phyloP scores from a whole-genome alignment of 2,329 filamentous ascomycete genomes.

The Penicillium corylophilum region DNA sequence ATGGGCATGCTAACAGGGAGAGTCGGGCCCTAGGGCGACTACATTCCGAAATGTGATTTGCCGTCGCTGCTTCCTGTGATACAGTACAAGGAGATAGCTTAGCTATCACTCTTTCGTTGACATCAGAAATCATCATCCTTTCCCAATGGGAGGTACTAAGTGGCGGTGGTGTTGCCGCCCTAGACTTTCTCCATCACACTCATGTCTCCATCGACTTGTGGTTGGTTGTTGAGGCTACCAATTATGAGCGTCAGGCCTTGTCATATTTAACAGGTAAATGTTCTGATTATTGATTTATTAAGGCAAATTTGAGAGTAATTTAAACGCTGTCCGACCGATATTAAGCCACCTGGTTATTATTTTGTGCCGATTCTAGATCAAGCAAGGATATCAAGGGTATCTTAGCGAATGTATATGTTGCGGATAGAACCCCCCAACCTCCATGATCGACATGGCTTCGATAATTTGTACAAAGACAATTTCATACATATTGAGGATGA shows the following conservation, averaged over 20 bases:
- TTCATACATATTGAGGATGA: too few relatives aligned
- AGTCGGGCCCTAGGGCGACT: conserved; percentile 14
- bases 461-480: neutral
- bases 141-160: neutral
- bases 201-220: neutral
- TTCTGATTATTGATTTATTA: neutral
- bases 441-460: neutral
- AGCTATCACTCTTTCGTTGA: neutral
- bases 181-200: neutral
- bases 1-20: conserved; percentile 10
- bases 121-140: neutral
- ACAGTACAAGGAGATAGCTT: conserved; percentile 9
- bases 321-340: neutral
- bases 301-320: neutral
- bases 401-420: neutral
- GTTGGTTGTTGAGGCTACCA: neutral
- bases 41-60: conserved; percentile 20
- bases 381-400: neutral
- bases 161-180: neutral
- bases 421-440: neutral
- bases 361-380: neutral
- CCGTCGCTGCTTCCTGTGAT: conserved; percentile 1
- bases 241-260: neutral
- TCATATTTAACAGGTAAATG: neutral
- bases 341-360: neutral